Conservation (phyloP, 225 moss, liverwort and hornwort genomes). For the Pleurozium schreberi region DNA sequence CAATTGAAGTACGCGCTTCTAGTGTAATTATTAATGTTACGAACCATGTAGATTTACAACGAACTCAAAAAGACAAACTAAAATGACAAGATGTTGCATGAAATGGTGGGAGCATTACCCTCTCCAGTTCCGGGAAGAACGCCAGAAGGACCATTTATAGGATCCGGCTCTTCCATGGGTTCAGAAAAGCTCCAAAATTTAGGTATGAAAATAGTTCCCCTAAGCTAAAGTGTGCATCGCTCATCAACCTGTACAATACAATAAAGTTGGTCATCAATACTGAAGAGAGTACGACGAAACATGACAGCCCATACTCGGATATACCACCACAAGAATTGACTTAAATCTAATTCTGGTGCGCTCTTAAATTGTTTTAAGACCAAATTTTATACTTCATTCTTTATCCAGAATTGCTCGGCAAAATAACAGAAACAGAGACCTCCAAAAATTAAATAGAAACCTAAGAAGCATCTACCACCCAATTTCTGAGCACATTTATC, state of each 20-base stretch:
- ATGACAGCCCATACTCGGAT: background rate
- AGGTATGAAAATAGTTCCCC: no score
- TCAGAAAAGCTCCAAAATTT: background rate
- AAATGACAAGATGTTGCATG: background rate
- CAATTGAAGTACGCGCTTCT: background rate
- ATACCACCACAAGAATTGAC: background rate
- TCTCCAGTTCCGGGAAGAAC: background rate
- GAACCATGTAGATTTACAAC: background rate
- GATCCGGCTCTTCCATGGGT: background rate
- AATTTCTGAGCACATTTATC: background rate
- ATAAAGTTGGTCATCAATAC: background rate
- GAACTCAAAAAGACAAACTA: background rate
- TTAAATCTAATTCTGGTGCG: background rate
- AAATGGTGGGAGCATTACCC: background rate
- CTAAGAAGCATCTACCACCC: background rate
- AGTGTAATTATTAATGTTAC: background rate
- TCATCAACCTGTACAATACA: background rate
- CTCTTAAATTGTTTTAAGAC: background rate
- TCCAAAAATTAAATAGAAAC: background rate
- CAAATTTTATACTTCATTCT: no score
- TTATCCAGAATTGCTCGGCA: background rate
- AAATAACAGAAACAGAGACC: no score
- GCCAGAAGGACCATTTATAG: background rate
- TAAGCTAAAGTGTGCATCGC: background rate
- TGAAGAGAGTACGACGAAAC: background rate